Conservation (phyloP, 257 asterid genomes). For the Solanum appendiculatum region DNA sequence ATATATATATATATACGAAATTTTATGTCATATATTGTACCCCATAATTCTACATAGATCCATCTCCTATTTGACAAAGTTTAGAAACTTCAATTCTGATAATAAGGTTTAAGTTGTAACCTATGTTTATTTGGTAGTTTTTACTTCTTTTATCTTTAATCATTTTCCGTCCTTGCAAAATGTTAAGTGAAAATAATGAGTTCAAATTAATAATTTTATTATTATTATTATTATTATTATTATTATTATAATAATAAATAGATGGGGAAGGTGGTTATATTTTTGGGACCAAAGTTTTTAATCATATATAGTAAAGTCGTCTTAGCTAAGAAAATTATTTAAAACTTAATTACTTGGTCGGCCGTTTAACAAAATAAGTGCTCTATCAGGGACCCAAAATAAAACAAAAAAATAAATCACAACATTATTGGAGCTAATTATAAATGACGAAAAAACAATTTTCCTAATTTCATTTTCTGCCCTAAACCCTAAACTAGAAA, state of each 20-base stretch:
- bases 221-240: no score
- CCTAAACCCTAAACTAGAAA: neutral
- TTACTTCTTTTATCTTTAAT: neutral
- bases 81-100: neutral
- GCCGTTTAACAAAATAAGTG: neutral
- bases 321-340: neutral
- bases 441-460: neutral
- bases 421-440: neutral
- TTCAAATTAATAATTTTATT: neutral
- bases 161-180: neutral
- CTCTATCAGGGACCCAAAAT: neutral
- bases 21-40: neutral
- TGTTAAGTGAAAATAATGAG: neutral
- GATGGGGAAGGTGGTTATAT: neutral
- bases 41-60: neutral
- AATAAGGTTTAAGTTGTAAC: neutral
- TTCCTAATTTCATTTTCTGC: neutral
- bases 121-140: neutral
- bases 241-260: no score
- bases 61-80: neutral
- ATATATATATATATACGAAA: no score
- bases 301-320: neutral
- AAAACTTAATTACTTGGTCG: neutral
- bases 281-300: neutral
- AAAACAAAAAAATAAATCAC: neutral